Percentiles rank a stretch among this genome's conserved stretches.
Evolutionary conservation across 495 filamentous ascomycete genomes (phyloP).

Genomic region (Penicillium argentinense): DNA sequence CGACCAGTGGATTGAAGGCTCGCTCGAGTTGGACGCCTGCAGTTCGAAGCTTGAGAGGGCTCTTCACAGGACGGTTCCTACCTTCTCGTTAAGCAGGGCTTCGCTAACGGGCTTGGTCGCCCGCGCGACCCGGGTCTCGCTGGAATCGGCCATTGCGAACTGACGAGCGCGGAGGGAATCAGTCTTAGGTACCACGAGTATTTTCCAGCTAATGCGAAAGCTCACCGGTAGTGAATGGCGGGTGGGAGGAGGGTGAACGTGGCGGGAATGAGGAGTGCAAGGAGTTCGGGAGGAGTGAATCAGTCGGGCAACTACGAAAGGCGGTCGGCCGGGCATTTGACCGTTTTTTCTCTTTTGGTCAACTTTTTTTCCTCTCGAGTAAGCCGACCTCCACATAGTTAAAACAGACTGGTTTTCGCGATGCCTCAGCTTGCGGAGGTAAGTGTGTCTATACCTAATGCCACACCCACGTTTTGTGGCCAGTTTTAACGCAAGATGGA

Average conservation of each 20-base stretch:
- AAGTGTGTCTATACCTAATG: constrained; percentile 14
- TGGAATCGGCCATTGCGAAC: constrained; percentile 57
- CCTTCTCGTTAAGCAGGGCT: constrained; percentile 94
- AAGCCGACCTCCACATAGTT: constrained; percentile 11
- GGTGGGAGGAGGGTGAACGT: constrained; percentile 22
- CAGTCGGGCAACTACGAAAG: constrained; percentile 34
- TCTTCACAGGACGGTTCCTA: constrained; percentile 35
- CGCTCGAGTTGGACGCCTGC: not conserved
- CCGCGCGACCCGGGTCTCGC: constrained; percentile 49
- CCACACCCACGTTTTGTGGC: not conserved
- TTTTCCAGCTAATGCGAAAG: not conserved
- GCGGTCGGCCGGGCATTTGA: constrained; percentile 48
- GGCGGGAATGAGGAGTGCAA: constrained; percentile 26
- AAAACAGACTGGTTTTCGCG: constrained; percentile 21
- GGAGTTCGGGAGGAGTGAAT: constrained; percentile 34
- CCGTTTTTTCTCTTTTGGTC: constrained; percentile 23
- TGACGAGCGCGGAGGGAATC: constrained; percentile 19
- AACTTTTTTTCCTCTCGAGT: constrained; percentile 26
- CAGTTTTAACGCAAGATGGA: constrained; percentile 15
- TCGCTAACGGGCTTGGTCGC: constrained; percentile 82
- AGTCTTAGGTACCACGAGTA: not conserved
- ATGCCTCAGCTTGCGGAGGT: constrained; percentile 48
- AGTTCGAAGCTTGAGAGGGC: not conserved
- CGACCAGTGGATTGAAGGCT: not conserved
- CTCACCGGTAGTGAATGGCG: constrained; percentile 16